Base-by-base conservation (phyloP, 306 rosid genomes). In the peach (Prunus persica) region DNA sequence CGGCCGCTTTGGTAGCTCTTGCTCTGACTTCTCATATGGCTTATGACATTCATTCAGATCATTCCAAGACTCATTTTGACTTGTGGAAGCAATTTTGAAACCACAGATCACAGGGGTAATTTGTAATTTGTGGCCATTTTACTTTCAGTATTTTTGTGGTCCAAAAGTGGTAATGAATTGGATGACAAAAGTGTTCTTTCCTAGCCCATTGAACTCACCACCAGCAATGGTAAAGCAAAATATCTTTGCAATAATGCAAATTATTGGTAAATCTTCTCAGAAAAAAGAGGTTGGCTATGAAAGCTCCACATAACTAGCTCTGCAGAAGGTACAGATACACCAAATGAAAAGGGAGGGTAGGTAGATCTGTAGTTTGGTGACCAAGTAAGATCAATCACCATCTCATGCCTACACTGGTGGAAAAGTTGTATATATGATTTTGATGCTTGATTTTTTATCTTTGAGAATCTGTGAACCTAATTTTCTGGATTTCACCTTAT, bases 361-460 rank as follows among this genome's bases (percentile, higher is more conserved):
- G 43, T 58, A 15, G 79, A 32, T 22, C 19, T 19, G 8, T 73
- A 34, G 56, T 28, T 58, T 24, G 67, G 76, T 56, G 30, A 60
- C 70, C 10, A 11, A 61, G 60, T n/a, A 24, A 5, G 38, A 75
- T 52, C 74, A 15, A 72, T 81, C 81, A 22, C 75, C 69, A 77
- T 66, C 77, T 51, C 62, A 18, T 18, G 54, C 76, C 72, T 22
- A 58, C 11, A 58, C 12, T 49, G 20, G 22, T 5, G 41, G 22
- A 52, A 76, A 47, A 49, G 30, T 46, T 78, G 34, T 28, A 47
- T 49, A 34, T 22, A 51, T 8, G 64, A 22, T 56, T 19, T 19
- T 60, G 34, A 25, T 25, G 47, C 2, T 7, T 51, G 52, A 20
- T 27, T 52, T 49, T 18, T 49, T 18, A 12, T 9, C 54, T 30